These are phyloP conservation scores for Amaranthus hypochondriacus DNA, from an alignment of 148 eudicot genomes.

Conservation along the genomic window DNA sequence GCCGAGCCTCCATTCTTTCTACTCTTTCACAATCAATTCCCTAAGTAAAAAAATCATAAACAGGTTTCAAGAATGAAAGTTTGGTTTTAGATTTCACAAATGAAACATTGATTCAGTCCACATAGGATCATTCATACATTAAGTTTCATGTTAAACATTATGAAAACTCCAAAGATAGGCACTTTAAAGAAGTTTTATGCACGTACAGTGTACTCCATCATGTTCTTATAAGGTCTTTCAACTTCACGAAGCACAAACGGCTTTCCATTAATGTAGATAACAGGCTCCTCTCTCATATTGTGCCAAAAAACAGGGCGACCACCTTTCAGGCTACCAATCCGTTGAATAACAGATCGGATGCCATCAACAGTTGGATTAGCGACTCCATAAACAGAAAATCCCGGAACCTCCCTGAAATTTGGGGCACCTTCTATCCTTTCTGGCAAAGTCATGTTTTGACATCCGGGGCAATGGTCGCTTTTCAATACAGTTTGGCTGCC, in stretches of 20 bases:
- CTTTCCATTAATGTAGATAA: conserved; percentile 88
- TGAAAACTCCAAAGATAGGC: neutral
- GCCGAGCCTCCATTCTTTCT: conserved; percentile 88
- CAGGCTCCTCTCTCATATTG: conserved; percentile 98
- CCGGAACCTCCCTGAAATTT: conserved; percentile 90
- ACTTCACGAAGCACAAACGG: conserved; percentile 99
- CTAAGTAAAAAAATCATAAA: conserved; percentile 24
- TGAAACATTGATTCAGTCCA: conserved; percentile 1
- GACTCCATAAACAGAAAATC: conserved; percentile 94
- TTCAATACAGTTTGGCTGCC: conserved; percentile 96
- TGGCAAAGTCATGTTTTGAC: conserved; percentile 66
- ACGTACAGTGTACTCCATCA: conserved; percentile 89
- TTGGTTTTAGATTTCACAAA: too few species aligned
- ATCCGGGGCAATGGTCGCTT: conserved; percentile 95
- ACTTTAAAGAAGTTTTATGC: conserved; percentile 6
- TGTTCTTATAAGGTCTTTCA: conserved; percentile 94
- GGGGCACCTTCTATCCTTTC: conserved; percentile 99
- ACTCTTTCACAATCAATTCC: conserved; percentile 93
- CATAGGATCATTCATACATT: neutral
- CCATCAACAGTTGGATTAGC: conserved; percentile 94
- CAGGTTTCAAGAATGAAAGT: too few species aligned
- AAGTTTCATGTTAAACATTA: neutral
- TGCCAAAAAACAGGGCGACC: conserved; percentile 91
- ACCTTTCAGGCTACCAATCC: conserved; percentile 66
- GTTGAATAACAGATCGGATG: conserved; percentile 74